phyloP scores from a whole-genome alignment of 2,329 filamentous ascomycete genomes.

The Verticillium nonalfalfae region DNA sequence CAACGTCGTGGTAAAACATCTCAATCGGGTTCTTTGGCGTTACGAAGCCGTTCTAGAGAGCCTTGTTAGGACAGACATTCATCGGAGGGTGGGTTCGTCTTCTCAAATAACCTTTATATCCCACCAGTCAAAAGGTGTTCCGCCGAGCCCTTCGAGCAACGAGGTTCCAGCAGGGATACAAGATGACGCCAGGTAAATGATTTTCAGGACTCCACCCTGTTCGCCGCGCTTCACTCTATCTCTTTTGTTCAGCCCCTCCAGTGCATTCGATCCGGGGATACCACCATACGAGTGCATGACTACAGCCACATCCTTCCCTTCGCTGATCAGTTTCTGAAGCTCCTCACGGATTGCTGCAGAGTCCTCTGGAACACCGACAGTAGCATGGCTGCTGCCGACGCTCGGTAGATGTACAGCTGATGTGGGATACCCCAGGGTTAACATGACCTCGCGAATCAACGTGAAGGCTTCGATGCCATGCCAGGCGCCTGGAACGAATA shows the following conservation, averaged over 20 bases:
- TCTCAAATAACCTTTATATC: constrained; percentile 12
- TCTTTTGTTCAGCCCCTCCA: constrained; percentile 25
- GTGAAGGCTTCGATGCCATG: constrained; percentile 22
- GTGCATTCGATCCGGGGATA: constrained; percentile 27
- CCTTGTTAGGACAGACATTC: constrained; percentile 1
- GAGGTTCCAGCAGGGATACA: constrained; percentile 19
- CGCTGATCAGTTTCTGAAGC: constrained; percentile 20
- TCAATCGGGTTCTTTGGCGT: constrained; percentile 5
- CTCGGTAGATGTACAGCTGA: constrained; percentile 22
- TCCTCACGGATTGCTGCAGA: constrained; percentile 19
- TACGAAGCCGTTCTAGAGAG: constrained; percentile 8
- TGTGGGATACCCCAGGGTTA: constrained; percentile 21
- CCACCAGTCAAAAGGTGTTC: constrained; percentile 19
- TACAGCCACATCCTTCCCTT: constrained; percentile 32
- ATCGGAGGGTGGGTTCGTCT: not conserved
- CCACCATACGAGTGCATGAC: constrained; percentile 36
- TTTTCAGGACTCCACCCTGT: constrained; percentile 28
- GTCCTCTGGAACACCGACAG: constrained; percentile 20
- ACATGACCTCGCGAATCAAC: constrained; percentile 19
- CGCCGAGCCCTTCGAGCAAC: constrained; percentile 17
- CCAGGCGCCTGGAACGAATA: constrained; percentile 34
- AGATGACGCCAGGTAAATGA: constrained; percentile 27
- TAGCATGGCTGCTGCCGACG: constrained; percentile 21
- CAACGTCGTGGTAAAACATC: constrained; percentile 19
- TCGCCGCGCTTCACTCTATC: constrained; percentile 21